Evolutionary conservation across 169 alveolate species (phyloP), one percentile per base, ranked within the genome.

Genomic region (Cryptosporidium tyzzeri): DNA sequence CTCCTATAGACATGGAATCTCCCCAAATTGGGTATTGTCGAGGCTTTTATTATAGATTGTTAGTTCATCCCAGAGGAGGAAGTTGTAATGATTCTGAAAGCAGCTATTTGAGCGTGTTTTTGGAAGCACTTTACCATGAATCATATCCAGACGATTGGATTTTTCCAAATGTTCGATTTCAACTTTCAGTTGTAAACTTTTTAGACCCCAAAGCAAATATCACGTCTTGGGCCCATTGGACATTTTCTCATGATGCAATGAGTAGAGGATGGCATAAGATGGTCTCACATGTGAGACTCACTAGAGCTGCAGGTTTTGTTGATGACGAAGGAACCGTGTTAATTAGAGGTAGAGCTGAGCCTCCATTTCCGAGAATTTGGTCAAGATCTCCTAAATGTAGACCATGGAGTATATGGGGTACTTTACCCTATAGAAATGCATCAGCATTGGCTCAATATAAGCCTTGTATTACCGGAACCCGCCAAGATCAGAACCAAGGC

Each of bases 191-290:
- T 35, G 97, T 95, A 61, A 96, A 96, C 85, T 93, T 94, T 75
- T 91, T 92, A 85, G 96, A 94, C 71, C 96, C 96, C 51, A 96
- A 96, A 73, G 97, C 93, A 71, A 93, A 96, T 21, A 96, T 96
- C 41, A 95, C 97, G 23, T 95, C 97, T 31, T 95, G 98, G 97
- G 97, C 98, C 39, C 97, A 95, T 84, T 96, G 98, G 98, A 94
- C 96, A 26, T 96, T 96, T 93, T 91, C 96, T 33, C 94, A 95
- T 69, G 96, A 95, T 69, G 97, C 97, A 59, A 92, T 96, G 67
- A 93, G 96, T 37, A 75, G 98, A 21, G 98, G 98, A 48, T 96
- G 98, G 98, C 98, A 96, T 86, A 95, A 95, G 91, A 96, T 96
- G 98, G 93, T 96, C 45, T 92, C 95, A 35, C 98, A 96, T 85